Base-by-base conservation (phyloP, 139 green algal genomes). In the Tetradesmus obliquus region DNA sequence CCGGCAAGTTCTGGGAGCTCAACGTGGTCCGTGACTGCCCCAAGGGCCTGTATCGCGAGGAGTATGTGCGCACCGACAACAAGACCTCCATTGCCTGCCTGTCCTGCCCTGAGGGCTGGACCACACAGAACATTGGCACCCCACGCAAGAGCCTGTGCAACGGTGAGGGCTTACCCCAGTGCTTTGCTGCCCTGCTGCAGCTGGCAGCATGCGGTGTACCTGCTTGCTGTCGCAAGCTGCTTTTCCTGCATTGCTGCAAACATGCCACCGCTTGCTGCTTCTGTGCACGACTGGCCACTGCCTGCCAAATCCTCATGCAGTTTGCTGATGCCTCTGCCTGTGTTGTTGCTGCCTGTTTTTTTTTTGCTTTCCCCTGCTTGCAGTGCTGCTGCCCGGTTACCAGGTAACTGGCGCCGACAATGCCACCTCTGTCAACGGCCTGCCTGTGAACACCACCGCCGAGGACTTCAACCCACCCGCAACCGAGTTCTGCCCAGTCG, bases 321-420 rank as follows among this genome's bases (percentile, higher is more conserved):
- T 9, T 2, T 22, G 71, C 20, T 81, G 72, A 12, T 1, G 72
- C 22, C 3, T 6, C 20, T 53, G 72, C 72, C 8, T 17, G 6
- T 45, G 32, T 0, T 45, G n/a, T 5, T 81, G 19, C 72, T 81
- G 5, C 72, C 22, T 81, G 72, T 81, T 32, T 81, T 1, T 5
- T n/a, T n/a, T n/a, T n/a, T n/a, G n/a, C 9, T 20, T 53, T 51
- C 17, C 54, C 5, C 22, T 81, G 72, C 5, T 8, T 45, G 72
- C 72, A 81, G 72, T 81, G 72, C 72, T 81, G 72, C 22, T 81
- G 72, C 22, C 72, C 72, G 72, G 72, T 45, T 81, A 81, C 72
- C 22, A 81, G 72, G 72, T 81, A 0, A 17, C 60, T 7, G 20
- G 5, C 72, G 19, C 5, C 3, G 17, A 17, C 72, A 81, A 20